Evolutionary conservation across 2,329 filamentous ascomycete genomes (phyloP), one percentile per base, ranked within the genome.

Genomic region (Lachnellula suecica): DNA sequence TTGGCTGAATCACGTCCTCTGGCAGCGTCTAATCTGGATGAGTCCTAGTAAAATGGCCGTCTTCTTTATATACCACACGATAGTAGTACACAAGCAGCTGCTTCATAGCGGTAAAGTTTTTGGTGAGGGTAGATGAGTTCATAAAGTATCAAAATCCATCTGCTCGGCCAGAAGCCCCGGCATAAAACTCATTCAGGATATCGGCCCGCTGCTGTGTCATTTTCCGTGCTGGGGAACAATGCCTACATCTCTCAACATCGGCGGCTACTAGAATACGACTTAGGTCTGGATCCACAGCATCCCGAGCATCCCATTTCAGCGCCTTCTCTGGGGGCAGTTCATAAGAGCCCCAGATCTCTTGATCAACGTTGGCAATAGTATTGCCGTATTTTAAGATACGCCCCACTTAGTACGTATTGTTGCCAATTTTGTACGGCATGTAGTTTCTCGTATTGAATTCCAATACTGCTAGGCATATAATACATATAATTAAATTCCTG

Each of bases 1-100:
- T 57, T 2, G 20, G 37, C 44, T 49, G 5, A 29, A 57, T 54
- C 4, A 52, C 23, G 38, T 54, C 27, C 19, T 6, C 11, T 8
- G 20, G 44, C 13, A 52, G 42, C 25, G 24, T 20, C 23, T 58
- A 5, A 41, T 51, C 27, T 13, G 13, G 19, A 22, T 48, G 4
- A n/a, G 38, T 13, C n/a, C 5, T 2, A 5, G 41, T 53, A 15
- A 58, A 53, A 40, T 56, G 29, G 15, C 53, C 9, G 5, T 7
- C 13, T 7, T 38, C 17, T 15, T 4, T 2, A 42, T 54, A 47
- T 15, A 57, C 35, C 7, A 57, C 45, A 1, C 24, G 24, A 38
- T 57, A 59, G 43, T 54, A 54, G 46, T 54, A 59, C 17, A 47
- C 42, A 11, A 59, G 10, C 11, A 59, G 42, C 48, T 59, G 38